Percentiles rank a stretch among this genome's conserved stretches.
Evolutionary conservation across 805 yeast species (phyloP).

Genomic region (Zygosaccharomyces kombuchaensis): DNA sequence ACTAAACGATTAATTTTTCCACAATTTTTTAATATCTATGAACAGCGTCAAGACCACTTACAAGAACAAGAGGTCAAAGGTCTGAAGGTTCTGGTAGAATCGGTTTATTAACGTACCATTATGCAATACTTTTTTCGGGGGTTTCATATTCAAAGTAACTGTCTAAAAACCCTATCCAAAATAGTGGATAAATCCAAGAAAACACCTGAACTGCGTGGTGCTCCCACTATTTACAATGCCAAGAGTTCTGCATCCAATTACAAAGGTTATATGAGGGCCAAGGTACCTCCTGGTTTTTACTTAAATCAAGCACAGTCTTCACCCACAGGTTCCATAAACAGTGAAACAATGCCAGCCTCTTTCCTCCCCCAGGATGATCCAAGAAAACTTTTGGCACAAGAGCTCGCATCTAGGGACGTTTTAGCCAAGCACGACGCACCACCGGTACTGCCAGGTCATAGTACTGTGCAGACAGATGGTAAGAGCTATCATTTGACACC

Average conservation of each 20-base stretch:
- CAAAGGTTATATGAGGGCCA: constrained; percentile 39
- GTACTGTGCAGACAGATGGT: constrained; percentile 22
- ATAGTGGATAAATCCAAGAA: constrained; percentile 13
- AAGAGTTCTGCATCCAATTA: constrained; percentile 63
- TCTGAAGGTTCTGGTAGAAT: too few species aligned
- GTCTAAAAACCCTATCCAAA: constrained; percentile 15
- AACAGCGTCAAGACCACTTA: background rate
- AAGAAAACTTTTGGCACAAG: constrained; percentile 40
- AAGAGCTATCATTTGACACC: constrained; percentile 54
- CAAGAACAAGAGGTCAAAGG: background rate
- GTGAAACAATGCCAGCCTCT: constrained; percentile 56
- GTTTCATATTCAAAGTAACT: constrained; percentile 11
- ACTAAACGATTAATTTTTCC: constrained; percentile 1
- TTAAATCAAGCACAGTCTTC: constrained; percentile 64
- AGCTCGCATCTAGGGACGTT: constrained; percentile 26
- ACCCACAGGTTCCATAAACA: constrained; percentile 44
- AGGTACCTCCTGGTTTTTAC: constrained; percentile 55
- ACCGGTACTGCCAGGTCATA: constrained; percentile 31
- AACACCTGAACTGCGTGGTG: constrained; percentile 21
- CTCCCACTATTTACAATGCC: constrained; percentile 51
- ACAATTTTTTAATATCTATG: background rate
- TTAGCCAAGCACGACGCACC: constrained; percentile 41
- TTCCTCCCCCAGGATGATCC: constrained; percentile 63
- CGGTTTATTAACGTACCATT: background rate
- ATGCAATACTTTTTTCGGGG: constrained; percentile 16